Evolutionary conservation across 768 basidiomycete species (phyloP), one percentile per base, ranked within the genome.

Genomic region (Suillus tomentosus): DNA sequence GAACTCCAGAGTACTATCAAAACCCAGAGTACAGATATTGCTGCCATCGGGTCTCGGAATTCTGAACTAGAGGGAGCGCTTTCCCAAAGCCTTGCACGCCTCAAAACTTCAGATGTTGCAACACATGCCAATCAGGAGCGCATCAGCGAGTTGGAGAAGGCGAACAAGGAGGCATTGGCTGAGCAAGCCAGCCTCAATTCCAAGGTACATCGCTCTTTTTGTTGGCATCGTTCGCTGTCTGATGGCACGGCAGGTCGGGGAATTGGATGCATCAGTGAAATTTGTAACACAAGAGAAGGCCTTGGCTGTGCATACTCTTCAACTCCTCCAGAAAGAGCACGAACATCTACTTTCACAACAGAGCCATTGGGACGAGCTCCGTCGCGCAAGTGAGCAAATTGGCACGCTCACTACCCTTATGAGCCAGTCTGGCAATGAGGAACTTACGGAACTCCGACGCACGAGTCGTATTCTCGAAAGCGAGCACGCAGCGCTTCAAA

Each of bases 321-420:
- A 76, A 47, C 67, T 76, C 19, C 80, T 92, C 42, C 87, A 85
- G 70, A 82, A 80, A 70, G 87, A 90, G 62, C 81, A 87, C 63
- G 86, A 91, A 50, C 78, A 81, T 31, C 77, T 91, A 19, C 55
- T 80, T 1, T 77, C 83, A 31, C 89, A 94, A 67, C 88, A 90
- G 70, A 80, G 74, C n/a, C 86, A 90, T 61, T 93, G 90, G 92
- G 89, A 91, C n/a, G 85, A 87, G 51, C 80, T 94, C 24, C 87
- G 81, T 34, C 85, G 83, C 55, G 83, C 87, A 2, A 81, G 87
- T 3, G 89, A 92, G 69, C 90, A 94, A 74, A 85, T 95, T 37
- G 89, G 91, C 62, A 71, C 80, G 57, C 83, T 95, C 42, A 81
- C 88, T 24, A 81, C 76, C 57, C 77, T 88, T 43, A 81, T 92